phyloP scores from a whole-genome alignment of 208 protist species.

The Leishmania mexicana region DNA sequence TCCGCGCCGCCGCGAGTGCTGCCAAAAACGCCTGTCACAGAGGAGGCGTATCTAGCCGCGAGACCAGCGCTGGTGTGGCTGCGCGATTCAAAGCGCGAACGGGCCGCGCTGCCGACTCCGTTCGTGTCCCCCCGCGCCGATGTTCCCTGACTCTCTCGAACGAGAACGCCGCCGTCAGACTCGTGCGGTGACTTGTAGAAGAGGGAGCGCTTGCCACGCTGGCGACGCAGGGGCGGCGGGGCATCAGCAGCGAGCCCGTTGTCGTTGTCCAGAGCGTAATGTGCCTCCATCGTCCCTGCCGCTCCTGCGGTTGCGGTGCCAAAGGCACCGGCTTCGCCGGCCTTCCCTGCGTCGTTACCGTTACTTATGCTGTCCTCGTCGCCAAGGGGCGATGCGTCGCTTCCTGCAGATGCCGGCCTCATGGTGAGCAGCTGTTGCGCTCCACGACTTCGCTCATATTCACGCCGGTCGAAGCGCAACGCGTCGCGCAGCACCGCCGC shows the following conservation, averaged over 20 bases:
- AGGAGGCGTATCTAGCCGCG: background rate
- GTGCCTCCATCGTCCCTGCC: background rate
- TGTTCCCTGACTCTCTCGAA: background rate
- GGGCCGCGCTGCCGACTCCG: background rate
- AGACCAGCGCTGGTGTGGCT: background rate
- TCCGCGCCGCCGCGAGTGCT: background rate
- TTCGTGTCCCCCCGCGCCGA: background rate
- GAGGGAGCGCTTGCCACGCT: slow-evolving; percentile 48
- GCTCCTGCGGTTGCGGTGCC: background rate
- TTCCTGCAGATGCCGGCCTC: background rate
- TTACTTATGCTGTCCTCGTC: background rate
- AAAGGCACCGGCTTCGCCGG: background rate
- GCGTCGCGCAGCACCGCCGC: slow-evolving; percentile 15
- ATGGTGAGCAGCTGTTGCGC: slow-evolving; percentile 1
- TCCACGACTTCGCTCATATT: slow-evolving; percentile 24
- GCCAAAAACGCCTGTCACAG: background rate
- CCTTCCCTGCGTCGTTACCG: background rate
- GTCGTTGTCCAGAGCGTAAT: background rate
- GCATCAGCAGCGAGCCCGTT: background rate
- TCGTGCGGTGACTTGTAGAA: slow-evolving; percentile 33
- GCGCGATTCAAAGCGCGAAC: slow-evolving; percentile 9
- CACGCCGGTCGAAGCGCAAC: slow-evolving; percentile 29
- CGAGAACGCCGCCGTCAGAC: slow-evolving; percentile 9
- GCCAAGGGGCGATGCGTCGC: background rate
- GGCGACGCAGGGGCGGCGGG: slow-evolving; percentile 24